phyloP scores from a whole-genome alignment of 2,329 filamentous ascomycete species.

The Ilyonectria sp. region DNA sequence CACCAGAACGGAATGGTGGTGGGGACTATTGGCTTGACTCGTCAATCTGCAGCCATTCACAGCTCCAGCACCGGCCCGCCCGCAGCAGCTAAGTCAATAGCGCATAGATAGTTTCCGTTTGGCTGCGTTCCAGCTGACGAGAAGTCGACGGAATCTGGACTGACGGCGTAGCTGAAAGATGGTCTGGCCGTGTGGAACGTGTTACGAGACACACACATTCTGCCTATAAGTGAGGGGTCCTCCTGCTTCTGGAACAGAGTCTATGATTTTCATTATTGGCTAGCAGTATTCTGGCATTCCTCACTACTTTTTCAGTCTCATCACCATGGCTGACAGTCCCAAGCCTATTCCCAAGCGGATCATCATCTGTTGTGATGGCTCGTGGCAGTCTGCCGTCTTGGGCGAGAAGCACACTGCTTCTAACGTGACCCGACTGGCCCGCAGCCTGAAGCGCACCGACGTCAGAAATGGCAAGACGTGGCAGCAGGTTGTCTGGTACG shows the following conservation, averaged over 20 bases:
- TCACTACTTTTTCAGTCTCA: neutral
- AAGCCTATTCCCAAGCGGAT: conserved; percentile 42
- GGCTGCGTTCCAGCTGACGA: neutral
- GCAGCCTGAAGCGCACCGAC: conserved; percentile 45
- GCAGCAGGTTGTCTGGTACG: conserved; percentile 57
- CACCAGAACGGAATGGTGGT: neutral
- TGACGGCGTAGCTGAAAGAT: neutral
- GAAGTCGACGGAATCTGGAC: neutral
- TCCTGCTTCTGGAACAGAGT: neutral
- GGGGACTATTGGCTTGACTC: neutral
- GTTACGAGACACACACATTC: neutral
- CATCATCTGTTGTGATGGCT: conserved; percentile 56
- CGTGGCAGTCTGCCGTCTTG: conserved; percentile 50
- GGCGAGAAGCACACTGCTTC: conserved; percentile 48
- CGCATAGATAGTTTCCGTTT: conserved; percentile 10
- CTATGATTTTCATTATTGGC: neutral
- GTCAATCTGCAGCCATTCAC: conserved; percentile 9
- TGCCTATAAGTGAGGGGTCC: neutral
- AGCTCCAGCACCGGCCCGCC: neutral
- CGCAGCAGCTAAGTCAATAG: conserved; percentile 16
- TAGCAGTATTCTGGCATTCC: neutral
- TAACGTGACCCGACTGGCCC: conserved; percentile 54
- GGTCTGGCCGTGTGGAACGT: neutral
- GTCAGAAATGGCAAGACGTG: conserved; percentile 47
- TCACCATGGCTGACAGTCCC: conserved; percentile 13